Evolutionary conservation across 1,284 basidiomycete species (phyloP), one percentile per base, ranked within the genome.

Genomic region (Exobasidium rhododendri): DNA sequence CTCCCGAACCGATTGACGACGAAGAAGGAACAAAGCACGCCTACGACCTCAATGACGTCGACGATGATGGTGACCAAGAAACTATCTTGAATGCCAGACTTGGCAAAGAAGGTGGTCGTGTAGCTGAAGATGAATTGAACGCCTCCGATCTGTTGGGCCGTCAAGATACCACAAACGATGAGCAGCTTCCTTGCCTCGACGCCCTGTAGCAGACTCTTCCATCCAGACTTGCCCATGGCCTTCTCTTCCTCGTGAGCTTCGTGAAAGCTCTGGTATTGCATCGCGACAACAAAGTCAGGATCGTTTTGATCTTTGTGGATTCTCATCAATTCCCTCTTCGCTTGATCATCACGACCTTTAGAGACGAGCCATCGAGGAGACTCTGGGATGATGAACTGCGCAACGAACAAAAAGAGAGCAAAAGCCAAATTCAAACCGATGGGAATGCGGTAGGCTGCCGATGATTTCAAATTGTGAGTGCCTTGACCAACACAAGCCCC

Each of bases 1-100:
- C 82, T 78, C n/a, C 82, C 82, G 68, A 80, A 81, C 49, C 82
- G 75, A 66, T 81, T 79, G 62, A 83, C 81, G 24, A 83, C 64
- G 61, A 81, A 77, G 80, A 82, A 82, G 1, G 77, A 80, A 45
- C 72, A 74, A 51, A 79, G 58, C 20, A 80, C 75, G 64, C 82
- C 82, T 55, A 82, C 70, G 17, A 83, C 81, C 62, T 83, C 81
- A 63, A 76, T 63, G 62, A 70, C 62, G 30, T 74, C 70, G 60
- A 73, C 70, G 46, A 77, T 73, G 62, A 81, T 80, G 49, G 82
- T 82, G 66, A 82, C 81, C 61, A 81, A 68, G 72, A 82, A 83
- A 26, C 24, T 55, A 6, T 43, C 3, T 6, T n/a, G 28, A 60
- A 51, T 31, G 17, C 30, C 59, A 40, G 71, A 62, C 20, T 64